Conservation (phyloP, 169 alveolate species). For the Plasmodium chabaudi region DNA sequence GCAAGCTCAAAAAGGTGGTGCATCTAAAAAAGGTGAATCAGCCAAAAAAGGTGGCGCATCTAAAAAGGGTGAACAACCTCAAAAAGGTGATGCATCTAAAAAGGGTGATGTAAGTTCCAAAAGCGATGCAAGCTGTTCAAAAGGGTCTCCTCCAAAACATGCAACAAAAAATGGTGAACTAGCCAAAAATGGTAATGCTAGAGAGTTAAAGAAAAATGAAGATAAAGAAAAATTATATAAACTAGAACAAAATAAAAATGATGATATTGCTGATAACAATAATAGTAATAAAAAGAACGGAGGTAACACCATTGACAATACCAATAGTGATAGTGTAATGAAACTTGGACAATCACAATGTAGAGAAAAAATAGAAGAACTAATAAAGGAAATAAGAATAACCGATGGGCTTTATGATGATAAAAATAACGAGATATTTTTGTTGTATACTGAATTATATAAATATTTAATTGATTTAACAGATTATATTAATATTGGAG, state of each 20-base stretch:
- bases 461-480: slow-evolving; percentile 13
- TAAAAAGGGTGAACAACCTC: not conserved
- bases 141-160: not conserved
- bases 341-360: not conserved
- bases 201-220: slow-evolving; percentile 2
- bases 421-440: slow-evolving; percentile 1
- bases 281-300: not conserved
- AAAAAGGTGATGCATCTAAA: not conserved
- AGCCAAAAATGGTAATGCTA: not conserved
- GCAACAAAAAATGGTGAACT: not conserved
- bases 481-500: slow-evolving; percentile 10
- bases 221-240: not conserved
- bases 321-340: not conserved
- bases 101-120: not conserved
- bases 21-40: not conserved
- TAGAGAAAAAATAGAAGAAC: slow-evolving; percentile 22
- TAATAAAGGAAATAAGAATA: slow-evolving; percentile 47
- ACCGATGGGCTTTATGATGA: slow-evolving; percentile 32
- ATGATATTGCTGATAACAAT: not conserved
- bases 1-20: not conserved
- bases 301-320: not conserved
- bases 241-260: too few relatives aligned
- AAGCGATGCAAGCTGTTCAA: not conserved
- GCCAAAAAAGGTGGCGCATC: not conserved
- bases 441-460: slow-evolving; percentile 30